These are phyloP conservation scores for Prosopis cineraria DNA, from an alignment of 306 rosid genomes.

Conservation along the genomic window DNA sequence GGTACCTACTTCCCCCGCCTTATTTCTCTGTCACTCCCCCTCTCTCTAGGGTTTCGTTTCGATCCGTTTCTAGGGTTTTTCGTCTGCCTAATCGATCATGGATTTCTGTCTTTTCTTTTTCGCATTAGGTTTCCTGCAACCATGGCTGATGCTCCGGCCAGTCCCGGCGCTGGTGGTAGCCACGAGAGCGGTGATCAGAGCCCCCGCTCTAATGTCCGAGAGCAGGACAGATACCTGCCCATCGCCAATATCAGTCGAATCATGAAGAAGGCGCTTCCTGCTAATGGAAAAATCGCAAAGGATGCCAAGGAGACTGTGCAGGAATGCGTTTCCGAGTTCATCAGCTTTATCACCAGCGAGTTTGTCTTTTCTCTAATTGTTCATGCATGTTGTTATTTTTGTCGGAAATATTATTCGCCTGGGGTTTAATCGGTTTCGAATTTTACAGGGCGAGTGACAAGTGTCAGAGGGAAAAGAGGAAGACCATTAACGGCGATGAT, in stretches of 20 bases:
- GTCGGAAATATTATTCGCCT: neutral
- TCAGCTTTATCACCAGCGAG: conserved; percentile 98
- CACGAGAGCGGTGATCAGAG: conserved; percentile 92
- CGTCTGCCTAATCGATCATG: conserved; percentile 32
- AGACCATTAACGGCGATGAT: conserved; percentile 95
- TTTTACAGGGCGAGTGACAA: conserved; percentile 90
- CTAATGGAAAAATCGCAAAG: conserved; percentile 93
- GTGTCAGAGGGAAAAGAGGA: conserved; percentile 98
- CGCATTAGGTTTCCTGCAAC: conserved; percentile 52
- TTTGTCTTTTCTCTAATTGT: conserved; percentile 24
- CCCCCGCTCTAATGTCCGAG: conserved; percentile 84
- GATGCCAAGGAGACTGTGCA: conserved; percentile 97
- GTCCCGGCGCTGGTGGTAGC: conserved; percentile 89
- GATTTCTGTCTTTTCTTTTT: conserved; percentile 18
- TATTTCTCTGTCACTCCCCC: neutral
- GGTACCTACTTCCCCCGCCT: conserved; percentile 27
- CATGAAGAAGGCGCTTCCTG: conserved; percentile 97
- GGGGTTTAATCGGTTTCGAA: conserved; percentile 18
- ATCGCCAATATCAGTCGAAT: conserved; percentile 93
- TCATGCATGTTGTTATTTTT: neutral
- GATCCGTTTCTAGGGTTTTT: conserved; percentile 45
- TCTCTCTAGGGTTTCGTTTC: conserved; percentile 28
- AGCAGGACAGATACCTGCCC: conserved; percentile 92
- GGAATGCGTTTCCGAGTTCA: conserved; percentile 96
- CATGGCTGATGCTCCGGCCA: conserved; percentile 82